Evolutionary conservation across 805 yeast genomes (phyloP), one percentile per base, ranked within the genome.

Genomic region (Saturnispora halmiae): DNA sequence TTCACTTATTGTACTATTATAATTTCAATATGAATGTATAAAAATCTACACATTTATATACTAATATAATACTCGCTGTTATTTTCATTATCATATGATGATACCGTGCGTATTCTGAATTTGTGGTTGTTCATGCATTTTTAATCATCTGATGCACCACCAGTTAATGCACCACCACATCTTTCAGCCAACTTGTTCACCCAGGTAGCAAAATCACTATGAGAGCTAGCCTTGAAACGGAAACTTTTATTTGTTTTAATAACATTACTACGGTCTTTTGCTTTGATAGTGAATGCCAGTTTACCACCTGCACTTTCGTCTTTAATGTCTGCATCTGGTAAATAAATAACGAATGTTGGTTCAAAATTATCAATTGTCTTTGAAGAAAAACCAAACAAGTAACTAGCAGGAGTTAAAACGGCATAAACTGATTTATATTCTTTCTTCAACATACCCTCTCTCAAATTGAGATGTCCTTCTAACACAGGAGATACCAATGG

Each of bases 151-250:
- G n/a, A n/a, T n/a, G n/a, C n/a, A n/a, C n/a, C n/a, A n/a, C n/a
- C n/a, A n/a, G n/a, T n/a, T n/a, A n/a, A n/a, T n/a, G n/a, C n/a
- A n/a, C 19, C 8, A 7, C 62, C 63, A 35, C 55, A 54, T 2
- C 52, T 55, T 44, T 54, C 59, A 22, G 54, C 46, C n/a, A 62
- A 42, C 7, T 55, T 72, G 19, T 58, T 61, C 52, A 65, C 66
- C 79, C 79, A 73, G 6, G 60, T 58, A 32, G 51, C 50, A 49
- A 67, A 56, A 45, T 73, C 79, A 35, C 63, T 69, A 28, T 61
- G 57, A 7, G 72, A 63, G 26, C 61, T 49, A 6, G 77, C 65
- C 51, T 66, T 65, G 51, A 73, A 69, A 8, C 56, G 48, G 46
- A 55, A 61, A 6, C 38, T 53, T 31, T 54, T 60, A 4, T 58